phyloP scores from a whole-genome alignment of 2,329 filamentous ascomycete genomes.

The Xylaria sp. region DNA sequence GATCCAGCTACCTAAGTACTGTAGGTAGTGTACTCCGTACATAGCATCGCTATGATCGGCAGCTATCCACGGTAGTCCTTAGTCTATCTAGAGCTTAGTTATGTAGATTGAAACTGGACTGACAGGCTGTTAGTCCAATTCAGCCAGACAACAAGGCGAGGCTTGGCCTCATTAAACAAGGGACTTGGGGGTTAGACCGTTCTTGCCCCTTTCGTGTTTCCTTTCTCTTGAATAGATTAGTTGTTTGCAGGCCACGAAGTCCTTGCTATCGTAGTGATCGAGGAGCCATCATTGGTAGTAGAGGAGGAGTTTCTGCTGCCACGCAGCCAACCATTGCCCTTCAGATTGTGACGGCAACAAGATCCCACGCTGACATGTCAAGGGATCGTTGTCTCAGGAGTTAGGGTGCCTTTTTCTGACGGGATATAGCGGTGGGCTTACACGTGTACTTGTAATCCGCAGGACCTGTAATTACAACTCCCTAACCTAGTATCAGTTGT shows the following conservation, averaged over 20 bases:
- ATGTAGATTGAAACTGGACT: neutral
- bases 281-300: neutral
- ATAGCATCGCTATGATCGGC: constrained; percentile 1
- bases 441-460: constrained; percentile 15
- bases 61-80: neutral
- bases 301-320: neutral
- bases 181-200: neutral
- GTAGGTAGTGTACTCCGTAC: neutral
- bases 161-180: constrained; percentile 1
- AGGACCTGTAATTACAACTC: constrained; percentile 13
- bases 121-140: neutral
- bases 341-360: constrained; percentile 1
- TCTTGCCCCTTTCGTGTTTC: neutral
- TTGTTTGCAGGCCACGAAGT: neutral
- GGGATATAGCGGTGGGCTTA: constrained; percentile 22
- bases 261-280: neutral
- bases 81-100: too few relatives aligned
- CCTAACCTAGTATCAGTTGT: too few relatives aligned
- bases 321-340: neutral
- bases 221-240: neutral
- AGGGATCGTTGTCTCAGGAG: constrained; percentile 22
- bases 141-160: neutral
- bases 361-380: constrained; percentile 15
- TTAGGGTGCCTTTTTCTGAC: constrained; percentile 16
- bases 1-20: too few relatives aligned